These are phyloP conservation scores for Hirschfeldia incana DNA, from an alignment of 345 rosid genomes.

Conservation along the genomic window DNA sequence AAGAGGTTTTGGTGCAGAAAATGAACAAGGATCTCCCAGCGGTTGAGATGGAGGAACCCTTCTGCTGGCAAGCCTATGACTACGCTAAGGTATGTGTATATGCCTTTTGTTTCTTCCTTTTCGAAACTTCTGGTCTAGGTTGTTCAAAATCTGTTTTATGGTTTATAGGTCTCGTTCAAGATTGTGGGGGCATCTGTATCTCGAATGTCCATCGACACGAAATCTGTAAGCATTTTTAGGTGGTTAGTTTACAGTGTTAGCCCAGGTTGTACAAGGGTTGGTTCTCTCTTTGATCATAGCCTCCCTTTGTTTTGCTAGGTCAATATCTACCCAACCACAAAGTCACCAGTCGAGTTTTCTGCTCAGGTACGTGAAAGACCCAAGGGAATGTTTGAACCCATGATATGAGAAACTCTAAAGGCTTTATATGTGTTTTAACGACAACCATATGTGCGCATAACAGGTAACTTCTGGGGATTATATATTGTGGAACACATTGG, in stretches of 20 bases:
- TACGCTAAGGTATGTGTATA: constrained; percentile 65
- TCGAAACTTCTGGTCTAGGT: not conserved
- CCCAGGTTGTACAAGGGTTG: not conserved
- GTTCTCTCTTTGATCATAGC: not conserved
- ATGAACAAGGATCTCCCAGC: constrained; percentile 85
- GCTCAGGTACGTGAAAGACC: constrained; percentile 68
- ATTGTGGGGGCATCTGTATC: constrained; percentile 77
- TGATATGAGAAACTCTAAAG: not conserved
- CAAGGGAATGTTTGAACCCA: not conserved
- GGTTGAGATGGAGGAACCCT: constrained; percentile 89
- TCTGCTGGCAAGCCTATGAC: constrained; percentile 92
- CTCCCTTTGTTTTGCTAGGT: constrained; percentile 46
- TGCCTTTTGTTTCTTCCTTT: constrained; percentile 7
- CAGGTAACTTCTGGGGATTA: constrained; percentile 89
- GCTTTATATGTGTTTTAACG: not conserved
- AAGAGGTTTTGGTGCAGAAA: constrained; percentile 80
- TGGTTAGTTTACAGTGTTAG: not conserved
- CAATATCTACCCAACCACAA: constrained; percentile 81
- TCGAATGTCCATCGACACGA: constrained; percentile 80
- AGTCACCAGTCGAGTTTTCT: constrained; percentile 78
- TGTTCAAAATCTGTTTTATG: not conserved
- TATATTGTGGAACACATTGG: constrained; percentile 91
- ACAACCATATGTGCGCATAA: not conserved
- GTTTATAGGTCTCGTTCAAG: constrained; percentile 74
- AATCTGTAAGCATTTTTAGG: constrained; percentile 62